Percentiles rank a stretch among this genome's conserved stretches.
Conservation (phyloP, 257 asterid species). For the Solanum piurae region DNA sequence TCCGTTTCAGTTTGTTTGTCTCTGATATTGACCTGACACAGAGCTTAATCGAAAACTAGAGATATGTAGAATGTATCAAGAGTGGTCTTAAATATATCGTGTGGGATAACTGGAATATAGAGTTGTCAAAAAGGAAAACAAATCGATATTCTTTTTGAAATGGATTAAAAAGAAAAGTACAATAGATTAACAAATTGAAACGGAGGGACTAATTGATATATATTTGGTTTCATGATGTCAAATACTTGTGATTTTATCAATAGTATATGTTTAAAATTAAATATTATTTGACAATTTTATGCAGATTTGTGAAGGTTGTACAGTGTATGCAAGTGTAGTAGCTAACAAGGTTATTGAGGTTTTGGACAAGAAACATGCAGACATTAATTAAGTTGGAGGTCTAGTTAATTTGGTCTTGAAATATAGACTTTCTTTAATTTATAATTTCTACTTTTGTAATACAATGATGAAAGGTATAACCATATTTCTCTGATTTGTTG, state of each 20-base stretch:
- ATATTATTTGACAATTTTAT: background rate
- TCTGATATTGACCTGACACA: background rate
- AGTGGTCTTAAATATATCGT: background rate
- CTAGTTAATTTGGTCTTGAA: background rate
- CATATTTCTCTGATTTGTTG: background rate
- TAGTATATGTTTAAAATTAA: background rate
- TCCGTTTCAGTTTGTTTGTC: background rate
- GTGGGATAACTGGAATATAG: background rate
- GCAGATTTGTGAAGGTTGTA: constrained; percentile 1
- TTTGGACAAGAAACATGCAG: background rate
- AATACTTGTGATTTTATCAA: background rate
- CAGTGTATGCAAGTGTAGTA: background rate
- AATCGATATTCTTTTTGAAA: background rate
- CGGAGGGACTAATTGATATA: background rate
- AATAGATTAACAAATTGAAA: background rate
- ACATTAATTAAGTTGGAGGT: background rate
- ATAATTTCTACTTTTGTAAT: background rate
- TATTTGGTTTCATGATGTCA: background rate
- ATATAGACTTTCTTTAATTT: background rate
- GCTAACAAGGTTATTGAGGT: constrained; percentile 2
- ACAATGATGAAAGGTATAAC: background rate
- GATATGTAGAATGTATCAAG: background rate
- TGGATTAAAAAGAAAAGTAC: background rate
- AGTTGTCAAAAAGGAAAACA: background rate
- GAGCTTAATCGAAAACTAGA: background rate